Conservation (phyloP, 2,329 filamentous ascomycete genomes). For the Aspergillus sp. region DNA sequence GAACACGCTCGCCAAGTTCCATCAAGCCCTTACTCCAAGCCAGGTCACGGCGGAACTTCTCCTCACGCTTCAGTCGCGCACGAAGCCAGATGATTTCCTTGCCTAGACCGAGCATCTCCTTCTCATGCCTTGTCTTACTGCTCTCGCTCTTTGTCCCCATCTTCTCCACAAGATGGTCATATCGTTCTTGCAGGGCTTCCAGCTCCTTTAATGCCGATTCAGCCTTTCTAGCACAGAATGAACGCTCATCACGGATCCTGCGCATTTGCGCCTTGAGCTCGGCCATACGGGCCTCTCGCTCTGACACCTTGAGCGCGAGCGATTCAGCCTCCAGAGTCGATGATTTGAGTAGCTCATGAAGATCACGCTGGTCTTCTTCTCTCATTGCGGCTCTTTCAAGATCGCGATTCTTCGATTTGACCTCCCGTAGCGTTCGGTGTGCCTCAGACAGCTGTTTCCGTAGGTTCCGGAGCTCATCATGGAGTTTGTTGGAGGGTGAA, state of each 20-base stretch:
- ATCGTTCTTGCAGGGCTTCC: conserved; percentile 58
- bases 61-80: conserved; percentile 76
- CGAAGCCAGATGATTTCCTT: conserved; percentile 92
- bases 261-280: conserved; percentile 62
- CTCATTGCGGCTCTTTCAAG: conserved; percentile 53
- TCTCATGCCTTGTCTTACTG: conserved; percentile 50
- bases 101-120: conserved; percentile 75
- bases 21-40: conserved; percentile 87
- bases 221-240: conserved; percentile 42
- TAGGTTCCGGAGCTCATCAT: conserved; percentile 59
- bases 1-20: conserved; percentile 69
- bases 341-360: conserved; percentile 50
- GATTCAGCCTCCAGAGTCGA: conserved; percentile 58
- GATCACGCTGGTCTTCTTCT: conserved; percentile 46
- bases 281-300: conserved; percentile 67
- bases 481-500: conserved; percentile 45
- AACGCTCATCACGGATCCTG: conserved; percentile 54
- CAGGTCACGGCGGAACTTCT: conserved; percentile 74
- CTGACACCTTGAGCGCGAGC: conserved; percentile 70
- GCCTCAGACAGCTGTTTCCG: conserved; percentile 63
- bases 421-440: conserved; percentile 62
- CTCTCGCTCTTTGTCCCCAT: conserved; percentile 43
- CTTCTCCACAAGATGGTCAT: conserved; percentile 61
- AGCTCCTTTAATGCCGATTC: conserved; percentile 45
- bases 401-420: conserved; percentile 52